Percentiles rank a stretch among this genome's conserved stretches.
Evolutionary conservation across 345 rosid genomes (phyloP).

Genomic region (Eutrema heterophyllum): DNA sequence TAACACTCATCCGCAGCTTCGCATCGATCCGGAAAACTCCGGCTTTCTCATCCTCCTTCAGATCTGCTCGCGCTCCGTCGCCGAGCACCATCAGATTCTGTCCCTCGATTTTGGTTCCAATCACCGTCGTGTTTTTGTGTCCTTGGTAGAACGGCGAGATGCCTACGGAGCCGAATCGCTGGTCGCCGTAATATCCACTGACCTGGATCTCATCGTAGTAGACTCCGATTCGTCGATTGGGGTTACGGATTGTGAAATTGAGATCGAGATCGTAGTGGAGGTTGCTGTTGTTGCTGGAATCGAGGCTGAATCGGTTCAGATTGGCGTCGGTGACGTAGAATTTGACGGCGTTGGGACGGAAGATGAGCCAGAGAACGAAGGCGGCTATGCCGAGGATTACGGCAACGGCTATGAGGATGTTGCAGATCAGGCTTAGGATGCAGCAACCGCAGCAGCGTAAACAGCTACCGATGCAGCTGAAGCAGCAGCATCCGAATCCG

Average conservation of each 20-base stretch:
- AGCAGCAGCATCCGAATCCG: conserved; percentile 38
- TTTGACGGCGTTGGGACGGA: conserved; percentile 58
- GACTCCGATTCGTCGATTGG: conserved; percentile 51
- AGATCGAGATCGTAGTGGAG: conserved; percentile 41
- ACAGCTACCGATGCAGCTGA: conserved; percentile 47
- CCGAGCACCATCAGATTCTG: conserved; percentile 31
- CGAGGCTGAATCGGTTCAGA: conserved; percentile 40
- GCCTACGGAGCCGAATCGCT: conserved; percentile 28
- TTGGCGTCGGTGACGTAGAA: conserved; percentile 44
- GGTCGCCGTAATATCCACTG: conserved; percentile 35
- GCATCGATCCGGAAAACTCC: conserved; percentile 47
- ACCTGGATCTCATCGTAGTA: conserved; percentile 48
- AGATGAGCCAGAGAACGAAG: conserved; percentile 50
- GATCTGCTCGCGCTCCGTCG: conserved; percentile 19
- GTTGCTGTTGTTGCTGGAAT: conserved; percentile 32
- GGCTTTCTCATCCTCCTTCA: conserved; percentile 29
- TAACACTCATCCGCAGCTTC: conserved; percentile 42
- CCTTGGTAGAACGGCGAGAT: conserved; percentile 65
- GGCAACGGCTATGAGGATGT: conserved; percentile 37
- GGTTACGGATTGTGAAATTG: conserved; percentile 57
- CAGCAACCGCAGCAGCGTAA: conserved; percentile 48
- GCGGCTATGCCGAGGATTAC: conserved; percentile 37
- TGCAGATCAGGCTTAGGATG: conserved; percentile 44
- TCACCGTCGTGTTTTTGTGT: conserved; percentile 53
- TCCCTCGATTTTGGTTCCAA: conserved; percentile 39